Conservation (phyloP, 2,329 filamentous ascomycete genomes). For the Fusarium burgessii region DNA sequence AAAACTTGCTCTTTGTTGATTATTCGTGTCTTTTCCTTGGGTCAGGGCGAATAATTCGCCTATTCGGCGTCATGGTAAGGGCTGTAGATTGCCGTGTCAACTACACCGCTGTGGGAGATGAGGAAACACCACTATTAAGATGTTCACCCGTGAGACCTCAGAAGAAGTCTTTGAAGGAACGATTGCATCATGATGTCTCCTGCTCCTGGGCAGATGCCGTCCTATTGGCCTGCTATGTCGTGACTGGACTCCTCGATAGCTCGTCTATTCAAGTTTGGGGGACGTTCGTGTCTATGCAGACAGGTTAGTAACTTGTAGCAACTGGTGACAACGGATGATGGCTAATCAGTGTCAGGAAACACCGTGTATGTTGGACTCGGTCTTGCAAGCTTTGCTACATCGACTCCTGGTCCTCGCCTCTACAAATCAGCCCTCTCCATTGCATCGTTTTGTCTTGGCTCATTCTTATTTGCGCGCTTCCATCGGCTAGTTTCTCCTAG, state of each 20-base stretch:
- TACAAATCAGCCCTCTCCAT: conserved; percentile 70
- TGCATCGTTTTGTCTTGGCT: conserved; percentile 76
- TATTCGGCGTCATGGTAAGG: conserved; percentile 10
- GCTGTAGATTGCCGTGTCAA: neutral
- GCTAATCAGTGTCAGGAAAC: conserved; percentile 64
- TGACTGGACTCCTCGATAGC: conserved; percentile 82
- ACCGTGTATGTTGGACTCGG: conserved; percentile 84
- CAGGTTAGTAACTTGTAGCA: conserved; percentile 62
- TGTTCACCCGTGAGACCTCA: neutral
- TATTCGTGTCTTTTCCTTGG: neutral
- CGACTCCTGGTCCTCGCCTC: conserved; percentile 65
- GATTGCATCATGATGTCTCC: conserved; percentile 30
- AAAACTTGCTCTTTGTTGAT: neutral
- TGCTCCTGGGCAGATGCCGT: conserved; percentile 75
- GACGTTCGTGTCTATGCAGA: conserved; percentile 87
- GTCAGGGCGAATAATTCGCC: too few species aligned
- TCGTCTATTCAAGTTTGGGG: conserved; percentile 82
- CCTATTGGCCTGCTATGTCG: conserved; percentile 77
- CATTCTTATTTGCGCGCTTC: conserved; percentile 76
- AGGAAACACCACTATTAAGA: conserved; percentile 39
- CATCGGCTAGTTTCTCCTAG: conserved; percentile 70
- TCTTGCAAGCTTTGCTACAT: conserved; percentile 38
- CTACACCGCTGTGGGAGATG: conserved; percentile 13
- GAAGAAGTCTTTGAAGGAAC: conserved; percentile 7
- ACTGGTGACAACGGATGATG: too few species aligned